Conservation (phyloP, 2,329 filamentous ascomycete species). For the Claviceps humidiphila region DNA sequence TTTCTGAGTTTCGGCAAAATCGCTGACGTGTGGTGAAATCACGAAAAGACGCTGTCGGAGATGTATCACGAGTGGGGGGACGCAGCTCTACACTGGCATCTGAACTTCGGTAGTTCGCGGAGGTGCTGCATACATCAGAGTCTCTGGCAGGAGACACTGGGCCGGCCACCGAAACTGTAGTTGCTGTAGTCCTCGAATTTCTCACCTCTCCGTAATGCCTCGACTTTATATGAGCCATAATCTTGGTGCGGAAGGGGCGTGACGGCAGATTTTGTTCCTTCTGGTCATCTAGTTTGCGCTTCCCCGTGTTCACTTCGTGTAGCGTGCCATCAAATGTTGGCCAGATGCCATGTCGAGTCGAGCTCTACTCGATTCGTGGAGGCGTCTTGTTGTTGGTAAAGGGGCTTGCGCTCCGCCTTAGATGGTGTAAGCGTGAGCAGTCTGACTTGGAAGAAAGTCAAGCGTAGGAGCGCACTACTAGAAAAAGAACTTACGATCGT, state of each 20-base stretch:
- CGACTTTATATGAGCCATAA: neutral
- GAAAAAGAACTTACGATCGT: conserved; percentile 51
- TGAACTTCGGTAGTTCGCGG: neutral
- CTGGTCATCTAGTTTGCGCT: neutral
- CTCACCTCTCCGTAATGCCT: neutral
- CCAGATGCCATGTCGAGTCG: conserved; percentile 19
- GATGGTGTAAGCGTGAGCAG: neutral
- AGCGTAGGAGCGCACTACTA: neutral
- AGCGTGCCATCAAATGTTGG: conserved; percentile 16
- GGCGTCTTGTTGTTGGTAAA: conserved; percentile 25
- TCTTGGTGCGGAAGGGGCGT: neutral
- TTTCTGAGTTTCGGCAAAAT: neutral
- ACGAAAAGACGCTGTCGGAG: neutral
- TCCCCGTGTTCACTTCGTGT: conserved; percentile 6
- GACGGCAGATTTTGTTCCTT: neutral
- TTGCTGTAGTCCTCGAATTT: neutral
- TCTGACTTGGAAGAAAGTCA: neutral
- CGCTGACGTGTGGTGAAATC: neutral
- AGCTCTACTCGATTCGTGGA: conserved; percentile 29
- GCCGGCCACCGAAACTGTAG: neutral
- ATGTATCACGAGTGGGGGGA: neutral
- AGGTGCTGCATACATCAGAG: neutral
- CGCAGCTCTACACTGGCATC: neutral
- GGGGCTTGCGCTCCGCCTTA: conserved; percentile 25
- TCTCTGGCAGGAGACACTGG: neutral